Evolutionary conservation across 163 green algal genomes (phyloP), one percentile per base, ranked within the genome.

Genomic region (Scenedesmus sp.): DNA sequence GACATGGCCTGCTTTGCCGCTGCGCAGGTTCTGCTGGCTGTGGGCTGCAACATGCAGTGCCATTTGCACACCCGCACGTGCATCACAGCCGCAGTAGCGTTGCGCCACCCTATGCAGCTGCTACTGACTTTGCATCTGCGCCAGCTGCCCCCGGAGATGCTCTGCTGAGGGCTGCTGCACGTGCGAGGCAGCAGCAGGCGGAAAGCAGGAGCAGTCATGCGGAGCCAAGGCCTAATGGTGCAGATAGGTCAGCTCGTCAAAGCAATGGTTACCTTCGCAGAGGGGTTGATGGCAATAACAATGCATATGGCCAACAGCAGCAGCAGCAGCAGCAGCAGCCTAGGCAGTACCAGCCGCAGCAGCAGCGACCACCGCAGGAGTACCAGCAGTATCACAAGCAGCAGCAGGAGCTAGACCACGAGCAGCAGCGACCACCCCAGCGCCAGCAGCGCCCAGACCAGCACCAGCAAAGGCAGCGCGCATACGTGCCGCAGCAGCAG

Each of bases 401-500:
- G 42, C 68, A 82, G 43, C 85, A 82, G 65, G 65, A 70, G 68
- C 42, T 33, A 49, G 72, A 46, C 35, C 6, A 9, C 30, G 37
- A 56, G 83, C 37, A 37, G 46, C 81, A 42, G n/a, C 81, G 9
- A 24, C 42, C 20, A 65, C 42, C 13, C 78, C 78, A 81, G 78
- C 78, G 65, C 43, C 78, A 76, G 65, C 65, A 76, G 65, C 65
- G 65, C 6, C 65, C 65, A 40, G 30, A 76, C 30, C 81, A 86
- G 46, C 81, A 86, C 3, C 81, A 73, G 81, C 49, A 42, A 4
- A 22, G 26, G 81, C 35, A 49, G 78, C 20, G 56, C 35, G 6
- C 53, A 26, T 16, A 43, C 33, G 73, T 59, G 44, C 42, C n/a
- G 26, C 76, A 86, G 43, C 86, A 91, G 73, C 76, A 86, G 30